Conservation (phyloP, 768 basidiomycete genomes). For the Mycena amicta region DNA sequence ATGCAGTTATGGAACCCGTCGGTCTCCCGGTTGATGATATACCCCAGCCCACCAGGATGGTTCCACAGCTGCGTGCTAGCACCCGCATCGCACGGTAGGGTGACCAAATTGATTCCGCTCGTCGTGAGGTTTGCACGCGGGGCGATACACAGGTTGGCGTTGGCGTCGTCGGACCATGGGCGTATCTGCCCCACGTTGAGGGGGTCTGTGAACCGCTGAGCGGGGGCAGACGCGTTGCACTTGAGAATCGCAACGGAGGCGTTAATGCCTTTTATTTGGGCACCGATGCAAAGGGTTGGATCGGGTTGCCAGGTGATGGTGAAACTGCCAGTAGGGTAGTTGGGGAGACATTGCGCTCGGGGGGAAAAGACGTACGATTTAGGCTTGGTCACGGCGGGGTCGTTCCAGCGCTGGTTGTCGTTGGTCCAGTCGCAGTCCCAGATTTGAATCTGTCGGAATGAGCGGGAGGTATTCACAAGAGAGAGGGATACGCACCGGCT, state of each 20-base stretch:
- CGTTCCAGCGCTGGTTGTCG: background rate
- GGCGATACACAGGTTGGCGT: background rate
- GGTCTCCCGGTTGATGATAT: background rate
- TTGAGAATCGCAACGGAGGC: background rate
- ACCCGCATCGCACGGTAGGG: background rate
- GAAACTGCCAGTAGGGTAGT: background rate
- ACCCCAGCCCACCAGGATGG: background rate
- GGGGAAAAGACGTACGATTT: background rate
- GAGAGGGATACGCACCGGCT: background rate
- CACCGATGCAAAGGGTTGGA: conserved; percentile 6
- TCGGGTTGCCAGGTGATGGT: background rate
- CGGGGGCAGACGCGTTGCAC: background rate
- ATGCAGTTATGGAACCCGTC: conserved; percentile 7
- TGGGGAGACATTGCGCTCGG: background rate
- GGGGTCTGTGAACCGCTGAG: background rate
- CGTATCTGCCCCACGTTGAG: background rate
- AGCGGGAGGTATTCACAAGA: conserved; percentile 1
- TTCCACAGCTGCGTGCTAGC: background rate
- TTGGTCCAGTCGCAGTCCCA: background rate
- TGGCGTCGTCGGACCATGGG: background rate
- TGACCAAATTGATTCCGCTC: background rate
- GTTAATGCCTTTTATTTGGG: background rate
- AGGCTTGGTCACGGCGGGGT: background rate
- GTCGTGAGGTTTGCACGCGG: background rate
- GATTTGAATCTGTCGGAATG: background rate